A percentile compares a stretch with the other conserved stretches of the same genome.
Evolutionary conservation across 192 early-diverging fungal genomes (phyloP).

Genomic region (Podila minutissima): DNA sequence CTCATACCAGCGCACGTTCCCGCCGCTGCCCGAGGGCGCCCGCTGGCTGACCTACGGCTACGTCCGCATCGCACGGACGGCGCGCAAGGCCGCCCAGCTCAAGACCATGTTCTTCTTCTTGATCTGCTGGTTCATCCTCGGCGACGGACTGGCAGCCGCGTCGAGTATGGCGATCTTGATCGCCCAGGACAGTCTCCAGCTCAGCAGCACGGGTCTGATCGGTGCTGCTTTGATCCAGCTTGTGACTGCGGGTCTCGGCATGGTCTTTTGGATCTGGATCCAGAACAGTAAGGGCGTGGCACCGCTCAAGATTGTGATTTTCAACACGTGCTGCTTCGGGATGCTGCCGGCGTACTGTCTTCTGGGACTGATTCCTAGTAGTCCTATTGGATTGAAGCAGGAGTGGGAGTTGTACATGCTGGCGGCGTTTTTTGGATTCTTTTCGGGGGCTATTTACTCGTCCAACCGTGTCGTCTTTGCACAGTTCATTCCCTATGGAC

Average conservation of each 20-base stretch:
- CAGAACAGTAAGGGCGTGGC: constrained; percentile 57
- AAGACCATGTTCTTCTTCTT: constrained; percentile 69
- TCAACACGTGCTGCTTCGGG: constrained; percentile 58
- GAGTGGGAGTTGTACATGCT: constrained; percentile 63
- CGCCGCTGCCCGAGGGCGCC: constrained; percentile 58
- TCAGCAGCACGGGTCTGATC: constrained; percentile 54
- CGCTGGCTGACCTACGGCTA: constrained; percentile 52
- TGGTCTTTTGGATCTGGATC: constrained; percentile 64
- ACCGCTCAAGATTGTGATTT: constrained; percentile 63
- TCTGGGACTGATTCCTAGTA: constrained; percentile 60
- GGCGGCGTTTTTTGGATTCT: constrained; percentile 61
- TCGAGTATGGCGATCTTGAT: constrained; percentile 66
- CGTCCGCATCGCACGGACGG: constrained; percentile 42
- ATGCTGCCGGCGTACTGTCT: constrained; percentile 69
- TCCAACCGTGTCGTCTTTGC: constrained; percentile 64
- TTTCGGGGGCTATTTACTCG: constrained; percentile 59
- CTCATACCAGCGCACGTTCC: constrained; percentile 47
- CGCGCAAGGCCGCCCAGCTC: constrained; percentile 59
- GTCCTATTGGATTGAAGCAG: constrained; percentile 52
- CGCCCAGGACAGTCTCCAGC: constrained; percentile 60
- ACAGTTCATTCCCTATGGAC: constrained; percentile 68
- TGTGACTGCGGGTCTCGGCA: constrained; percentile 59
- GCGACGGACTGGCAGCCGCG: constrained; percentile 69
- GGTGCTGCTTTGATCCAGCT: constrained; percentile 66
- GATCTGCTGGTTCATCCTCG: constrained; percentile 73